Base-by-base conservation (phyloP, 2,329 filamentous ascomycete species). In the Aspergillus ibericus region DNA sequence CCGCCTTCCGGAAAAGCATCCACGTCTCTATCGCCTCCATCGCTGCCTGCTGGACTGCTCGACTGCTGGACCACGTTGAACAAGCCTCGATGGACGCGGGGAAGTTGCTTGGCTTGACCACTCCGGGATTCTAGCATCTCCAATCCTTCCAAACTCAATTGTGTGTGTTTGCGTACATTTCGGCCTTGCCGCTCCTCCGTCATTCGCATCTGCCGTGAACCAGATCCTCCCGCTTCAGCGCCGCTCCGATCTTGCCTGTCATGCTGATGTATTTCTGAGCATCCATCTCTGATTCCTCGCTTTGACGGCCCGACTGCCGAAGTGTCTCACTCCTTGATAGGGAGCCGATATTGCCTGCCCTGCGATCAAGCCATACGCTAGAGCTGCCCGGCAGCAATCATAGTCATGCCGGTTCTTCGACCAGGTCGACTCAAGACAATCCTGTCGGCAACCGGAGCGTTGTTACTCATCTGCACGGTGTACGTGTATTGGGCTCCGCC, bases 401-500 rank as follows among this genome's bases (percentile, higher is more conserved):
- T 29, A 40, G 47, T 36, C 22, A 73, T 72, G 70, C 62, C 62
- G 15, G 42, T 68, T 15, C 63, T 74, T 35, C 65, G 71, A 47
- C 70, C 68, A 3, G 70, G 65, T 34, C 61, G 66, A 59, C 60
- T 68, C 50, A 70, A 67, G 60, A 68, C 70, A 20, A 55, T 72
- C 42, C 55, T 73, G 51, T 69, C 70, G 47, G 65, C 68, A 29
- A 64, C 64, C 51, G 66, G 65, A 25, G 66, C 71, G 15, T 42
- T 72, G 29, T 64, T 72, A 52, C 64, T 74, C 34, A 69, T 74
- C 16, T 70, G 68, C 61, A 72, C 71, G 18, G 66, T 75, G 38
- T 75, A 75, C 54, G 63, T 75, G n/a, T 74, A 74, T 60, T 72
- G 71, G 70, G 70, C 70, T 18, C 72, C 72, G 3, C 67, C 66